A percentile compares a stretch with the other conserved stretches of the same genome.
These are phyloP conservation scores for Artemisia tridentata DNA, from an alignment of 129 eudicot genomes.

Conservation along the genomic window DNA sequence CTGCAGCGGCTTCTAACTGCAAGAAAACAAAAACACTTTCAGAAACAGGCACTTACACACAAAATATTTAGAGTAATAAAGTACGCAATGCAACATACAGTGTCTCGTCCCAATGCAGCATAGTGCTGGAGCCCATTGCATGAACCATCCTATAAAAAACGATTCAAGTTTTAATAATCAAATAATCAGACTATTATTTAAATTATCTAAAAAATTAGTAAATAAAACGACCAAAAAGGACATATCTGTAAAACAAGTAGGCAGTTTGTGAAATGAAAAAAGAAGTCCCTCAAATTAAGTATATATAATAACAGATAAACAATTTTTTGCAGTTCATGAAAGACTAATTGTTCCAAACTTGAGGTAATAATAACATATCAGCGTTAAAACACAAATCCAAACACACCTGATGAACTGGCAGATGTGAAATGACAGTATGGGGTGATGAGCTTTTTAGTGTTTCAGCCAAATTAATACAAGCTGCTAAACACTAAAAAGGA, in stretches of 20 bases:
- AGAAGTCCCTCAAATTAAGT: background rate
- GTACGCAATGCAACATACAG: slow-evolving; percentile 48
- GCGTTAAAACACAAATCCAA: background rate
- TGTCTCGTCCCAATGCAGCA: slow-evolving; percentile 95
- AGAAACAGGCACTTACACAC: background rate
- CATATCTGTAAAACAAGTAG: too few relatives aligned
- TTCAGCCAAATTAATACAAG: slow-evolving; percentile 81
- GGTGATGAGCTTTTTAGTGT: slow-evolving; percentile 90
- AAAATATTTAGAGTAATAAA: slow-evolving; percentile 12
- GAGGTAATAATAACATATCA: too few relatives aligned
- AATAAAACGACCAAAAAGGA: too few relatives aligned
- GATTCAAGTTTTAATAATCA: too few relatives aligned
- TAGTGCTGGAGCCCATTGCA: slow-evolving; percentile 98
- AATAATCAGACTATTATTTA: too few relatives aligned
- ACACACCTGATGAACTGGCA: slow-evolving; percentile 93
- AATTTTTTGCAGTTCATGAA: too few relatives aligned
- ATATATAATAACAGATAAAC: too few relatives aligned
- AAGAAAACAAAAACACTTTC: slow-evolving; percentile 14
- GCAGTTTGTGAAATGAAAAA: background rate
- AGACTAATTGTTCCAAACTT: too few relatives aligned
- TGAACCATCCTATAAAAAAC: slow-evolving; percentile 76
- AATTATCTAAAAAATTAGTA: too few relatives aligned
- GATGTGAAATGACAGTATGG: slow-evolving; percentile 72
- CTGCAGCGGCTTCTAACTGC: slow-evolving; percentile 89
- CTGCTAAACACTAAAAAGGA: slow-evolving; percentile 95